phyloP scores from a whole-genome alignment of 73 alveolate species.

The Symbiodinium pilosum region DNA sequence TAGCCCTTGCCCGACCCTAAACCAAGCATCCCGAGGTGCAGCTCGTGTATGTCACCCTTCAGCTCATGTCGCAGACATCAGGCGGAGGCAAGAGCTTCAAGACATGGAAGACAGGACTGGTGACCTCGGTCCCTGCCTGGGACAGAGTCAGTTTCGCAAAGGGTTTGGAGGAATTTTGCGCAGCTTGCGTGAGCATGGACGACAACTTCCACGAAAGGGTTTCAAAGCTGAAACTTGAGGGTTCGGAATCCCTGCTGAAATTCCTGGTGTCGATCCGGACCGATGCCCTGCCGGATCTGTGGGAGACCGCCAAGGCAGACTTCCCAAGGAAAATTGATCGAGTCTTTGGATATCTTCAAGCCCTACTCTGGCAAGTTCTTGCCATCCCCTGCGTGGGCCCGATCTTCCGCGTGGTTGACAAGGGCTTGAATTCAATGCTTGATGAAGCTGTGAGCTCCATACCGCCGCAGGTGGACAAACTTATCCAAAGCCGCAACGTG shows the following conservation, averaged over 20 bases:
- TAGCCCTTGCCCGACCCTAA: too few relatives aligned
- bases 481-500: not conserved
- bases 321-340: too few relatives aligned
- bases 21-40: too few relatives aligned
- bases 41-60: too few relatives aligned
- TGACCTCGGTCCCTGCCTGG: not conserved
- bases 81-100: not conserved
- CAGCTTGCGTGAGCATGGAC: not conserved
- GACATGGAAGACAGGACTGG: not conserved
- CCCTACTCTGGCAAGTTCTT: too few relatives aligned
- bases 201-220: not conserved
- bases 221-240: not conserved
- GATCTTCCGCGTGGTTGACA: not conserved
- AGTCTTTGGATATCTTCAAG: too few relatives aligned
- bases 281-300: not conserved
- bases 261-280: not conserved
- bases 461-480: not conserved
- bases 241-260: not conserved
- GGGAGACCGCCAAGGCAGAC: too few relatives aligned
- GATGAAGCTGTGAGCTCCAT: not conserved
- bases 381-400: too few relatives aligned
- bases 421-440: not conserved
- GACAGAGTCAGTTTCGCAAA: not conserved
- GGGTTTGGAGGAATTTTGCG: not conserved
- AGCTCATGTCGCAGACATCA: not conserved